A percentile compares a stretch with the other conserved stretches of the same genome.
Conservation (phyloP, 2,329 filamentous ascomycete species). For the Ustulina deusta region DNA sequence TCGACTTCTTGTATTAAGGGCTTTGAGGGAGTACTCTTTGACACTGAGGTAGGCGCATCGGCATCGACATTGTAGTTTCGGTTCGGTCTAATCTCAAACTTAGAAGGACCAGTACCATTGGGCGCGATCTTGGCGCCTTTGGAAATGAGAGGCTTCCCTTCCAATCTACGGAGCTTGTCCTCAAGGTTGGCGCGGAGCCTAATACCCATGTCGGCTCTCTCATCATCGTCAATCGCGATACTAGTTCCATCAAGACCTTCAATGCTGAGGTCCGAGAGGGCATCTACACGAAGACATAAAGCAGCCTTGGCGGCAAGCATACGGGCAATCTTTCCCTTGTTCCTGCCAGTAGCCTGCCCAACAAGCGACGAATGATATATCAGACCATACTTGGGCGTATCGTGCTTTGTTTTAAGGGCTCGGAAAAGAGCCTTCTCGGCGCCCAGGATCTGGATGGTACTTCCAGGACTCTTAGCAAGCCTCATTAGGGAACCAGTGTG, state of each 20-base stretch:
- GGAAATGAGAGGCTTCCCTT: conserved; percentile 88
- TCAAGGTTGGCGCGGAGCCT: conserved; percentile 78
- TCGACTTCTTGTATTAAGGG: conserved; percentile 55
- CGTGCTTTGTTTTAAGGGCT: conserved; percentile 98
- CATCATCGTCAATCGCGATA: conserved; percentile 82
- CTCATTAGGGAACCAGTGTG: conserved; percentile 95
- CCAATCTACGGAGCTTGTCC: conserved; percentile 79
- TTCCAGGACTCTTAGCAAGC: conserved; percentile 93
- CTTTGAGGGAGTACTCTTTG: conserved; percentile 54
- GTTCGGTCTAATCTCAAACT: conserved; percentile 92
- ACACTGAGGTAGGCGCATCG: conserved; percentile 75
- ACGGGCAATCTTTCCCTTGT: conserved; percentile 99
- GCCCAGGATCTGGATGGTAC: conserved; percentile 97
- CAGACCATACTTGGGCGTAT: conserved; percentile 97
- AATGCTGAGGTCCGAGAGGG: conserved; percentile 80
- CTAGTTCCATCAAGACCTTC: conserved; percentile 67
- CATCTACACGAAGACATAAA: conserved; percentile 92
- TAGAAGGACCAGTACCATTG: conserved; percentile 76
- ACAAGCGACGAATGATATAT: conserved; percentile 94
- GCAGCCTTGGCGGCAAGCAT: conserved; percentile 95
- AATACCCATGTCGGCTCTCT: conserved; percentile 84
- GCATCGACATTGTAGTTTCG: conserved; percentile 95
- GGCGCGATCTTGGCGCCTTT: conserved; percentile 81
- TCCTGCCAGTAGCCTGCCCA: conserved; percentile 95
- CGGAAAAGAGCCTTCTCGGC: conserved; percentile 99